Evolutionary conservation across 2,329 filamentous ascomycete species (phyloP).

Genomic region (Scedosporium minutisporum): DNA sequence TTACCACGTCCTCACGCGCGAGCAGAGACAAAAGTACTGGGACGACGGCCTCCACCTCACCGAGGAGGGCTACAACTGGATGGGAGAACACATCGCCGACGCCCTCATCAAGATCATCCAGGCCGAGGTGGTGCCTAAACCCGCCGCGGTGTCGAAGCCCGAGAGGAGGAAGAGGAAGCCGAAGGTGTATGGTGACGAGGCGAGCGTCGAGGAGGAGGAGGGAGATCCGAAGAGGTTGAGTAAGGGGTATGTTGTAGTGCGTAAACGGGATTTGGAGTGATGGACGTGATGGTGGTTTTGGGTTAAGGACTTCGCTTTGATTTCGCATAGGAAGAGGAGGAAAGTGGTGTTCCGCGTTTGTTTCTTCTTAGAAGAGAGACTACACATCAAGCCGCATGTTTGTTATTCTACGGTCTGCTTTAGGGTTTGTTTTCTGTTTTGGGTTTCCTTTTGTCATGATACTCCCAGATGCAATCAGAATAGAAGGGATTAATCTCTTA

Average conservation of each 20-base stretch:
- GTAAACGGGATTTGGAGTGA: slow-evolving; percentile 41
- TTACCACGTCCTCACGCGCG: slow-evolving; percentile 36
- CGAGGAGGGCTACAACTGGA: slow-evolving; percentile 48
- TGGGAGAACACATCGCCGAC: slow-evolving; percentile 48
- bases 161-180: slow-evolving; percentile 10
- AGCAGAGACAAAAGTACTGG: slow-evolving; percentile 43
- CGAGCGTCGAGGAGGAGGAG: slow-evolving; percentile 37
- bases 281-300: slow-evolving; percentile 8
- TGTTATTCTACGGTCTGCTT: too few relatives aligned
- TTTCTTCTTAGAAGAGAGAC: too few relatives aligned
- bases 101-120: slow-evolving; percentile 37
- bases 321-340: too few relatives aligned
- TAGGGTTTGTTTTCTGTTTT: too few relatives aligned
- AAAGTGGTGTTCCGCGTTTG: too few relatives aligned
- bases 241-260: slow-evolving; percentile 44
- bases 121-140: background rate
- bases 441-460: too few relatives aligned
- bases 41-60: slow-evolving; percentile 53
- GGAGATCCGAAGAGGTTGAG: slow-evolving; percentile 36
- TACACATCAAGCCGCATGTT: too few relatives aligned
- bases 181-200: slow-evolving; percentile 22
- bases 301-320: too few relatives aligned
- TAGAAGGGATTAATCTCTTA: too few relatives aligned
- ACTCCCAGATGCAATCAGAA: too few relatives aligned
- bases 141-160: background rate